Evolutionary conservation across 768 basidiomycete species (phyloP).

Genomic region (Collybiopsis confluens): DNA sequence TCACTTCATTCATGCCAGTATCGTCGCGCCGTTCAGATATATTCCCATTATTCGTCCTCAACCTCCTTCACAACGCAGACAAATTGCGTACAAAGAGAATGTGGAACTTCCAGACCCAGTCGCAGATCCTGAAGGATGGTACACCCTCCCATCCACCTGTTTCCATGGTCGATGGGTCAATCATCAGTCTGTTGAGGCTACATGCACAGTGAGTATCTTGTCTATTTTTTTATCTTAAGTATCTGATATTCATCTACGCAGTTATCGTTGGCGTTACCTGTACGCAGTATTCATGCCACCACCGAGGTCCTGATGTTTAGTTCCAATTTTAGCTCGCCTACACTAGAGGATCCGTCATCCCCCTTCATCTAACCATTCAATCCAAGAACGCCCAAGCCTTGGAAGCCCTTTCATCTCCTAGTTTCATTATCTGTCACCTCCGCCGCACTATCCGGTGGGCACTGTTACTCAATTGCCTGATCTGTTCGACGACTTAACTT

Average conservation of each 20-base stretch:
- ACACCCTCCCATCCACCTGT: constrained; percentile 21
- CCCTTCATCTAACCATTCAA: constrained; percentile 7
- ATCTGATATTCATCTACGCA: neutral
- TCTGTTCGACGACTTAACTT: too few species aligned
- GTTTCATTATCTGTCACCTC: constrained; percentile 3
- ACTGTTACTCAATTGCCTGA: too few species aligned
- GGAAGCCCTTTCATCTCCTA: constrained; percentile 9
- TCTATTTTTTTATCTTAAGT: neutral
- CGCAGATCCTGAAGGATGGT: constrained; percentile 36
- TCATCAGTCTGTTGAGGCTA: constrained; percentile 25
- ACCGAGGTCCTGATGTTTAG: neutral
- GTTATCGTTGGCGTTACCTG: constrained; percentile 9
- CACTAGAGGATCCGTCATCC: constrained; percentile 13
- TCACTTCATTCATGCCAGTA: constrained; percentile 6
- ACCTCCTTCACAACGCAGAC: constrained; percentile 30
- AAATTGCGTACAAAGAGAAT: constrained; percentile 29
- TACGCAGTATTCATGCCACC: neutral
- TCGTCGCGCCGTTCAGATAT: constrained; percentile 21
- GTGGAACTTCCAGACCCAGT: constrained; percentile 28
- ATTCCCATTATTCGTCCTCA: constrained; percentile 27
- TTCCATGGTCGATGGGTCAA: constrained; percentile 32
- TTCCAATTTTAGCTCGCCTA: constrained; percentile 8
- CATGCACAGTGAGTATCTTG: constrained; percentile 25
- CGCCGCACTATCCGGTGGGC: constrained; percentile 2
- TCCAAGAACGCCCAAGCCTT: constrained; percentile 8